Evolutionary conservation across 192 early-diverging fungal genomes (phyloP), one percentile per base, ranked within the genome.

Genomic region (Entomortierella parvispora): DNA sequence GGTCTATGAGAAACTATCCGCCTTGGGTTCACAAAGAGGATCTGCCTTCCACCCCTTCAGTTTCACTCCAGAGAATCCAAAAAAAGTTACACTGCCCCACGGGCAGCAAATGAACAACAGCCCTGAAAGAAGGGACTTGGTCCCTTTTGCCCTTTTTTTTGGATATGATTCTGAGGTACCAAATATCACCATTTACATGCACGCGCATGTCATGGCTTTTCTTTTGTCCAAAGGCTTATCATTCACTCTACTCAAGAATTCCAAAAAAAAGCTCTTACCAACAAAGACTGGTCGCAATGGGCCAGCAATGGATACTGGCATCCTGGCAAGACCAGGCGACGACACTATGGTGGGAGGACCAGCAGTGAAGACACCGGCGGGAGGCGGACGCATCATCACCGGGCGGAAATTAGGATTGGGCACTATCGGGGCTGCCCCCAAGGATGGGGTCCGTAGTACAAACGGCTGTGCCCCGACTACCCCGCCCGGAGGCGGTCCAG

Each of bases 341-440:
- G 74, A 58, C 9, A 77, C 55, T 7, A 68, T 61, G 26, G 74
- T 59, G 5, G 74, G 57, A 6, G 74, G 66, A 26, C 74, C 66
- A 5, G 55, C 60, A 3, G 74, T 58, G 26, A 64, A 66, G 2
- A 45, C 65, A 15, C 60, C 65, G 31, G 59, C 7, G 7, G 37
- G 37, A 9, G 37, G 60, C 11, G 66, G 65, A 26, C 61, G 65
- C 31, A 68, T 49, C 43, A 76, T 60, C 20, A 68, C 44, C 8
- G 74, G 74, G 9, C 71, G 49, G 12, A 67, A 54, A 23, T 32
- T 42, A 25, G 45, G 44, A 26, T 57, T 53, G 23, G 46, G 50
- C 9, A 76, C 53, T 26, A 57, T 62, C 2, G 71, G 71, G 9
- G 71, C 71, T 6, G 71, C 71, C 6, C 64, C 58, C 22, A 76